Evolutionary conservation across 2,329 filamentous ascomycete genomes (phyloP).

Genomic region (Fusarium nygamai): DNA sequence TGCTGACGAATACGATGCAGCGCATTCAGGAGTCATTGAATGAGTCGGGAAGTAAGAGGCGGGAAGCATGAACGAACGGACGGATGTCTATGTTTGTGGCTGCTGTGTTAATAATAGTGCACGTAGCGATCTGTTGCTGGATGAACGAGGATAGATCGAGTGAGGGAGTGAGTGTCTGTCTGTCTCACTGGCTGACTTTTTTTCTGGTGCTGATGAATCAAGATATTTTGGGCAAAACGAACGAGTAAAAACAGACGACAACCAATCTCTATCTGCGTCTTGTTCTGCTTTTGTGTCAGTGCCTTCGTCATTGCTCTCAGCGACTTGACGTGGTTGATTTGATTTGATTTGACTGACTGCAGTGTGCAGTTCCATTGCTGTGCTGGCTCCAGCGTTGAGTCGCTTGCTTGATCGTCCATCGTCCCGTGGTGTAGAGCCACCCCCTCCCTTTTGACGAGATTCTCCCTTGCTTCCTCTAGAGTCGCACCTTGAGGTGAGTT

Average conservation of each 20-base stretch:
- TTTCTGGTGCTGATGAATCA: slow-evolving; percentile 26
- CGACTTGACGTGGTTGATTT: slow-evolving; percentile 33
- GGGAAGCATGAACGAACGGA: slow-evolving; percentile 1
- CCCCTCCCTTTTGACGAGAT: not conserved
- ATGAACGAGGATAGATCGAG: slow-evolving; percentile 22
- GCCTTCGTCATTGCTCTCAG: slow-evolving; percentile 32
- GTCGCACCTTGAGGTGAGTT: slow-evolving; percentile 27
- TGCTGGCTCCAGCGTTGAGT: slow-evolving; percentile 37
- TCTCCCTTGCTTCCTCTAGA: slow-evolving; percentile 28
- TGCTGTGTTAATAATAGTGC: slow-evolving; percentile 9
- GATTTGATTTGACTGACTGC: slow-evolving; percentile 21
- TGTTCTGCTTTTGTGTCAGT: slow-evolving; percentile 34
- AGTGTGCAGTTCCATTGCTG: slow-evolving; percentile 35
- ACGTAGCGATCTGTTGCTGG: slow-evolving; percentile 20
- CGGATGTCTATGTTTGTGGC: slow-evolving; percentile 21
- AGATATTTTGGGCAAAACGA: slow-evolving; percentile 7
- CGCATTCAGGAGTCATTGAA: slow-evolving; percentile 1
- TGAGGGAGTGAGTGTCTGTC: not conserved
- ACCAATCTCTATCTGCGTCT: slow-evolving; percentile 22
- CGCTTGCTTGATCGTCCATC: slow-evolving; percentile 35
- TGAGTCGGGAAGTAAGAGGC: not conserved
- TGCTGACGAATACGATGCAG: slow-evolving; percentile 29
- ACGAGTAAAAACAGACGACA: slow-evolving; percentile 16
- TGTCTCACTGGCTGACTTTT: slow-evolving; percentile 1
- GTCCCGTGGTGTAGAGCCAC: slow-evolving; percentile 26